These are phyloP conservation scores for Exsudoporus frostii DNA, from an alignment of 768 basidiomycete species.

Conservation along the genomic window DNA sequence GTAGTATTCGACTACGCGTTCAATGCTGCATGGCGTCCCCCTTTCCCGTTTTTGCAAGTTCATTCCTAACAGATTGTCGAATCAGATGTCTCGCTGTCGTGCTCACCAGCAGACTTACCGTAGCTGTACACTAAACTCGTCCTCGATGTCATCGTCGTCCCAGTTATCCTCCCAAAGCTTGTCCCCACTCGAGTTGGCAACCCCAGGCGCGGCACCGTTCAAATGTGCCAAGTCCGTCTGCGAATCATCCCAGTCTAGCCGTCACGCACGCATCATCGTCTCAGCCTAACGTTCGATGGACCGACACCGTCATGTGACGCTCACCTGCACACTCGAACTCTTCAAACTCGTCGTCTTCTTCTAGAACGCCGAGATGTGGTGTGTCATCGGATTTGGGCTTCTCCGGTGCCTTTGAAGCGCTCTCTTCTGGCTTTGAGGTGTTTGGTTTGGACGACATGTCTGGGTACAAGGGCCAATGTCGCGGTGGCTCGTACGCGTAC, in stretches of 20 bases:
- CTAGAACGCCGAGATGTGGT: conserved; percentile 80
- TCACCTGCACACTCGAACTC: conserved; percentile 85
- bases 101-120: conserved; percentile 53
- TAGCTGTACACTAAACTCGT: conserved; percentile 93
- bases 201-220: conserved; percentile 68
- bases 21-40: conserved; percentile 56
- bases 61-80: conserved; percentile 44
- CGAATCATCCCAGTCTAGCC: conserved; percentile 86
- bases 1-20: conserved; percentile 2
- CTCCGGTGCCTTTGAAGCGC: conserved; percentile 26
- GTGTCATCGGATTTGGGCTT: conserved; percentile 46
- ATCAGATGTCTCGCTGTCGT: not conserved
- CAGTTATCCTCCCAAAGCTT: conserved; percentile 99
- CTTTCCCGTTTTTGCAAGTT: conserved; percentile 58
- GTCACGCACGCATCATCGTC: not conserved
- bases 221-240: conserved; percentile 80
- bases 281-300: not conserved
- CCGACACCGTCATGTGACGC: not conserved
- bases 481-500: conserved; percentile 8
- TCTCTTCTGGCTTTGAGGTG: conserved; percentile 42
- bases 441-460: conserved; percentile 45
- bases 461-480: not conserved
- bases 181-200: conserved; percentile 77
- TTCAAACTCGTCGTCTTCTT: conserved; percentile 98
- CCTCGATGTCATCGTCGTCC: conserved; percentile 99